A percentile compares a stretch with the other conserved stretches of the same genome.
These are phyloP conservation scores for Boletus insuetus DNA, from an alignment of 768 basidiomycete genomes.

Conservation along the genomic window DNA sequence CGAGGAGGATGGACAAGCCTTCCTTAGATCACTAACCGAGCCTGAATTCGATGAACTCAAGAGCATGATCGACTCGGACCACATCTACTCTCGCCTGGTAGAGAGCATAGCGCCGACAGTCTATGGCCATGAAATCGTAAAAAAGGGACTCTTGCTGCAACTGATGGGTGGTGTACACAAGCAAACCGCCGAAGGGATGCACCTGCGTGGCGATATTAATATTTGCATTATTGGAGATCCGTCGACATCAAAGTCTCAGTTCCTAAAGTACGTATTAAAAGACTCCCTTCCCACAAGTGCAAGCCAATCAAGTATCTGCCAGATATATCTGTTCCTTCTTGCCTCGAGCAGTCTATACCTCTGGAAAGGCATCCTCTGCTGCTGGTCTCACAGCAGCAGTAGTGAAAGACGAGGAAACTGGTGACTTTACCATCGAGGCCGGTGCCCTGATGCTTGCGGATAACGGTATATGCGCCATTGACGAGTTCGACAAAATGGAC, in stretches of 20 bases:
- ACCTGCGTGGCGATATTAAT: constrained; percentile 97
- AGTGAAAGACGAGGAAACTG: constrained; percentile 97
- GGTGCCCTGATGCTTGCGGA: constrained; percentile 99
- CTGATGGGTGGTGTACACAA: constrained; percentile 99
- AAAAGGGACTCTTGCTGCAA: constrained; percentile 94
- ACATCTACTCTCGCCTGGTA: constrained; percentile 93
- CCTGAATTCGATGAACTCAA: constrained; percentile 95
- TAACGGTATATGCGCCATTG: constrained; percentile 99
- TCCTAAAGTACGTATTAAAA: constrained; percentile 74
- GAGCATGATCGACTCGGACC: constrained; percentile 89
- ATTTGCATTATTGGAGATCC: constrained; percentile 98
- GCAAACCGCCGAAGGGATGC: constrained; percentile 92
- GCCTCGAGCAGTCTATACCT: constrained; percentile 96
- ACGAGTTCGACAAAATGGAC: constrained; percentile 99
- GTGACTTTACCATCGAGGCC: constrained; percentile 99
- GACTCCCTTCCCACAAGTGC: not conserved
- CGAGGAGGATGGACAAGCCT: constrained; percentile 76
- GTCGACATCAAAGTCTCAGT: constrained; percentile 96
- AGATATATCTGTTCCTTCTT: constrained; percentile 98
- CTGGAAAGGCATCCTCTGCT: constrained; percentile 98
- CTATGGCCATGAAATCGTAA: constrained; percentile 98
- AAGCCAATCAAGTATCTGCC: not conserved
- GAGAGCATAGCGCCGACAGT: constrained; percentile 97
- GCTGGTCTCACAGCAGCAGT: constrained; percentile 99
- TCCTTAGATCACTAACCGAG: constrained; percentile 85